phyloP scores from a whole-genome alignment of 345 rosid species.

The Hibiscus trionum region DNA sequence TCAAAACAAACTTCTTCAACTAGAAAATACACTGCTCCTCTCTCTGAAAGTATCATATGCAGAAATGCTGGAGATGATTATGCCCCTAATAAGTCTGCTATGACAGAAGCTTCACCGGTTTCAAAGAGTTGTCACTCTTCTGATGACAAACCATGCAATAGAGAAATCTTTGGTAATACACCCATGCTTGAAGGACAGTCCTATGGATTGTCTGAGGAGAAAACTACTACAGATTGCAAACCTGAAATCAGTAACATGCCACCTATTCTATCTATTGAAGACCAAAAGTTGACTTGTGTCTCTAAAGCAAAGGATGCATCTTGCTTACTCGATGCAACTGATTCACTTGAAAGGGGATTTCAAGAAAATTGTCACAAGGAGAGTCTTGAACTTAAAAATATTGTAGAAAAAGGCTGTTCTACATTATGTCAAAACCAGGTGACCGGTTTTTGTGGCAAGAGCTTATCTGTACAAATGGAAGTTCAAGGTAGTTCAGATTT shows the following conservation, averaged over 20 bases:
- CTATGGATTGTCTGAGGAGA: conserved; percentile 15
- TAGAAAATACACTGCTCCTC: conserved; percentile 23
- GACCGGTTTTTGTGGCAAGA: conserved; percentile 19
- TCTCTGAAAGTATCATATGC: conserved; percentile 42
- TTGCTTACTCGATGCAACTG: conserved; percentile 19
- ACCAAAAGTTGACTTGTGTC: conserved; percentile 11
- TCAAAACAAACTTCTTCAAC: conserved; percentile 16
- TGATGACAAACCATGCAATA: conserved; percentile 18
- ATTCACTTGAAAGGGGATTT: conserved; percentile 20
- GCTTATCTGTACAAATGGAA: conserved; percentile 18
- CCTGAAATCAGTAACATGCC: conserved; percentile 9
- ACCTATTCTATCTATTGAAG: conserved; percentile 16
- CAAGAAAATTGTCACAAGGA: conserved; percentile 22
- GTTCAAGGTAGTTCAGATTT: conserved; percentile 22
- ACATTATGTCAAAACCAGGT: conserved; percentile 22
- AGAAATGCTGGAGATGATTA: conserved; percentile 23
- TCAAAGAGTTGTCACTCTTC: conserved; percentile 25
- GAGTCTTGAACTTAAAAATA: conserved; percentile 19
- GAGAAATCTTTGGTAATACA: conserved; percentile 6
- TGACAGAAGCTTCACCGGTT: conserved; percentile 14
- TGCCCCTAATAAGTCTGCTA: conserved; percentile 18
- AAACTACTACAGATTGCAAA: conserved; percentile 15
- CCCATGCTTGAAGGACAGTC: conserved; percentile 20
- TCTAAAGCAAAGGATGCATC: conserved; percentile 21
- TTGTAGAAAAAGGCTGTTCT: conserved; percentile 16